Base-by-base conservation (phyloP, 2,329 filamentous ascomycete genomes). In the Aschersonia sp. region DNA sequence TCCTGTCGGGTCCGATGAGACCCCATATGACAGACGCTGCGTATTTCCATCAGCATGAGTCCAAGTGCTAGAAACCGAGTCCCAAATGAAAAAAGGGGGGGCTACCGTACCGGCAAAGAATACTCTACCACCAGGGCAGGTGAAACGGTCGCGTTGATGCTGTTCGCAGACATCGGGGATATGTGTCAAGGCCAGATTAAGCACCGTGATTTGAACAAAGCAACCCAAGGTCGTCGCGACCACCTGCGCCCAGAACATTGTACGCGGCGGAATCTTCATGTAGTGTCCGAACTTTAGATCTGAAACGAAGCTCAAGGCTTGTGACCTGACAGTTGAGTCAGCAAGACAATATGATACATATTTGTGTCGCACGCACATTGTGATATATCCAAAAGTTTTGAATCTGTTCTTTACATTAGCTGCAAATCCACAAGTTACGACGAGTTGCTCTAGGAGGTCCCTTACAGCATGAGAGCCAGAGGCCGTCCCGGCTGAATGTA, bases 401-500 rank as follows among this genome's bases (percentile, higher is more conserved):
- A 80, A 80, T 12, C 74, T 78, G 47, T 14, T n/a, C 29, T 3
- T 22, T 3, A 2, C 30, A 22, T 49, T 22, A 32, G 39, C 42
- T 30, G n/a, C 29, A 9, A 30, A 6, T 30, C 9, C n/a, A 31
- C 42, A 8, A 43, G n/a, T 10, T 9, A 3, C 2, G 42, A 7
- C 10, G 3, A 41, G 22, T 30, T 5, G 22, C 22, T 22, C 22
- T 22, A 22, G 22, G 22, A 22, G 22, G 22, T 8, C 5, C 57
- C 68, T 54, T 58, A 84, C 67, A 87, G 71, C 83, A 88, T 87
- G 51, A 87, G 75, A 0, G 80, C 83, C 47, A 87, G 65, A 0
- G 84, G 83, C 5, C 75, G 68, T 2, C 84, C 84, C 0, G 83
- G 83, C 52, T 85, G 81, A 56, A 87, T 83, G 56, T 87, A 87